A percentile compares a stretch with the other conserved stretches of the same genome.
phyloP scores from a whole-genome alignment of 345 rosid genomes.

The Populus davidiana region DNA sequence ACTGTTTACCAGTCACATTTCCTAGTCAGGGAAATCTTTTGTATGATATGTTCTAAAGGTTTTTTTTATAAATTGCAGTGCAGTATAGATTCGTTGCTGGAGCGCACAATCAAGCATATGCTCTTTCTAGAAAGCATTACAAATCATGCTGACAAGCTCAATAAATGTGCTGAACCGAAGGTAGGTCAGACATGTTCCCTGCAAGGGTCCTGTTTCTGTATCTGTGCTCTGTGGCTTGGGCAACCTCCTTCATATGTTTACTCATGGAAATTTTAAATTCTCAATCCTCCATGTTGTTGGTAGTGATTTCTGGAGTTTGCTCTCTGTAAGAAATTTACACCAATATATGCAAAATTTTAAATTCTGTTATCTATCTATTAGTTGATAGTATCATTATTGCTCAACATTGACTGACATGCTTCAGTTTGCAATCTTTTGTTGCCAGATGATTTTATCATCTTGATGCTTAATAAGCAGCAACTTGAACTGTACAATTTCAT shows the following conservation, averaged over 20 bases:
- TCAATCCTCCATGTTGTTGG: background rate
- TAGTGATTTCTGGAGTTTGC: background rate
- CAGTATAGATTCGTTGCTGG: slow-evolving; percentile 95
- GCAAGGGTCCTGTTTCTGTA: background rate
- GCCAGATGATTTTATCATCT: background rate
- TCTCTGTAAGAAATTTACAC: background rate
- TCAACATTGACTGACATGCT: background rate
- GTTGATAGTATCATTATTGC: background rate
- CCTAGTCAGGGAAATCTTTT: background rate
- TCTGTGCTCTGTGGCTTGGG: background rate
- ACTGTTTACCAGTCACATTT: background rate
- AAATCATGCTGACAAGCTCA: slow-evolving; percentile 85
- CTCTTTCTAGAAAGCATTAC: slow-evolving; percentile 75
- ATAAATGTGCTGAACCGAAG: slow-evolving; percentile 65
- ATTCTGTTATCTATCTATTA: background rate
- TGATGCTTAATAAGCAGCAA: background rate
- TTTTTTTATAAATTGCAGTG: slow-evolving; percentile 53
- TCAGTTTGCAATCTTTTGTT: background rate
- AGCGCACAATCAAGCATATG: slow-evolving; percentile 93
- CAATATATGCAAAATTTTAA: background rate
- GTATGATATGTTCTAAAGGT: slow-evolving; percentile 25
- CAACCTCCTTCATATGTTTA: slow-evolving; percentile 1
- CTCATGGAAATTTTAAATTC: background rate
- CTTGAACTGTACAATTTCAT: background rate
- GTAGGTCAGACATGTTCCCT: slow-evolving; percentile 28